Evolutionary conservation across 164 flowering plant species (phyloP).

Genomic region (Kingdonia uniflora): DNA sequence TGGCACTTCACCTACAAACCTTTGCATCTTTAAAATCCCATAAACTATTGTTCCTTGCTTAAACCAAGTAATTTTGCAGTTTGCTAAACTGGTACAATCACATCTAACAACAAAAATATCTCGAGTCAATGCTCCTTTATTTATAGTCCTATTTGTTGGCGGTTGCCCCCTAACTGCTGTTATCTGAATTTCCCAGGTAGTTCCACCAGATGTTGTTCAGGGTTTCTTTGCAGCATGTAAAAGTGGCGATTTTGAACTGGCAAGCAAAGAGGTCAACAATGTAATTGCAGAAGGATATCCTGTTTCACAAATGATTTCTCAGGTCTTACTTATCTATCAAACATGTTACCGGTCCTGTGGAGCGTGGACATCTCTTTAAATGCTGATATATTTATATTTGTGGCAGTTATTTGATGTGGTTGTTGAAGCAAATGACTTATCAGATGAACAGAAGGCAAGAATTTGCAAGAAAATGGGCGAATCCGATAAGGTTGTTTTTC

Average conservation of each 20-base stretch:
- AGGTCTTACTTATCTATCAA: slow-evolving; percentile 37
- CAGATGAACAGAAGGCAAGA: slow-evolving; percentile 89
- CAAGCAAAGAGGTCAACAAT: slow-evolving; percentile 68
- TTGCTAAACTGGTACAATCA: too few species aligned
- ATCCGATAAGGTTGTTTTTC: slow-evolving; percentile 67
- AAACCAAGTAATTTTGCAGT: too few species aligned
- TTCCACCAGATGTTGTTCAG: slow-evolving; percentile 60
- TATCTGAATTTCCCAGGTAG: slow-evolving; percentile 38
- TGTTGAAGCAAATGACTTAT: slow-evolving; percentile 61
- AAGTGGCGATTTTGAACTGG: slow-evolving; percentile 79
- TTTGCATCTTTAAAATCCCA: too few species aligned
- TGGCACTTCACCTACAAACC: background rate
- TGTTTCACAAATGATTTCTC: slow-evolving; percentile 82
- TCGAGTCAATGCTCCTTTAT: too few species aligned
- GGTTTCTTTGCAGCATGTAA: slow-evolving; percentile 58
- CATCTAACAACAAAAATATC: too few species aligned
- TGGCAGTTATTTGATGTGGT: slow-evolving; percentile 72
- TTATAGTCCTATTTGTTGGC: too few species aligned
- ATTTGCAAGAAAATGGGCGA: slow-evolving; percentile 76
- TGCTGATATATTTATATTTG: background rate
- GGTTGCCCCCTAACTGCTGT: slow-evolving; percentile 10
- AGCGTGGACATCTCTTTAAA: too few species aligned
- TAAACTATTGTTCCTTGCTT: too few species aligned
- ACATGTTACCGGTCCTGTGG: background rate
- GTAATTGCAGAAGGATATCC: slow-evolving; percentile 93